Evolutionary conservation across 768 basidiomycete genomes (phyloP).

Genomic region (Kwoniella sp.): DNA sequence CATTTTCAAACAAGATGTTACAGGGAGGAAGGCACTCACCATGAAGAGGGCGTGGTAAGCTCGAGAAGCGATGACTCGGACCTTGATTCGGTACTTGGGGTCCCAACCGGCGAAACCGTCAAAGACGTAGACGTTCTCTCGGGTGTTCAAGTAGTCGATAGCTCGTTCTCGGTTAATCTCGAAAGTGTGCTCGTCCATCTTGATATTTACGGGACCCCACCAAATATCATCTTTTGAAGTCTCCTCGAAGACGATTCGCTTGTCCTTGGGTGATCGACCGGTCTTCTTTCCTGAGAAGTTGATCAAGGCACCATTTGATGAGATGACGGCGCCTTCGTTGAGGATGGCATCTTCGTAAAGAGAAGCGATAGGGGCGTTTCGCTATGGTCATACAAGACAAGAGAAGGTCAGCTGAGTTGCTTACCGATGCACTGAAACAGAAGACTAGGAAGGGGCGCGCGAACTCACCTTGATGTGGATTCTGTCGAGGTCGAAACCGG

Average conservation of each 20-base stretch:
- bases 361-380: conserved; percentile 62
- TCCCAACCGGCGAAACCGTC: conserved; percentile 98
- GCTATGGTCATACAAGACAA: conserved; percentile 20
- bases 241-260: conserved; percentile 98
- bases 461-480: conserved; percentile 73
- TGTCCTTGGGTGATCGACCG: conserved; percentile 96
- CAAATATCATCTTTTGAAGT: conserved; percentile 95
- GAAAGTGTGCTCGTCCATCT: conserved; percentile 92
- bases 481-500: conserved; percentile 98
- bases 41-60: conserved; percentile 99
- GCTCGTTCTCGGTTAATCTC: conserved; percentile 99
- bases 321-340: conserved; percentile 98
- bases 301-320: conserved; percentile 92
- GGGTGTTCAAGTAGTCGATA: conserved; percentile 97
- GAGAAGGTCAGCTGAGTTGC: not conserved
- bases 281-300: conserved; percentile 99
- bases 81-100: conserved; percentile 98
- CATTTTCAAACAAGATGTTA: not conserved
- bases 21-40: conserved; percentile 63
- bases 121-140: conserved; percentile 97
- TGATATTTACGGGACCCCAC: conserved; percentile 99
- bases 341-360: conserved; percentile 98
- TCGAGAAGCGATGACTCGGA: conserved; percentile 96
- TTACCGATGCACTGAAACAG: too few relatives aligned
- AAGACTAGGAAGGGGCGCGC: too few relatives aligned